A percentile compares a stretch with the other conserved stretches of the same genome.
Evolutionary conservation across 2,329 filamentous ascomycete genomes (phyloP).

Genomic region (Aspergillus hiratsukae): DNA sequence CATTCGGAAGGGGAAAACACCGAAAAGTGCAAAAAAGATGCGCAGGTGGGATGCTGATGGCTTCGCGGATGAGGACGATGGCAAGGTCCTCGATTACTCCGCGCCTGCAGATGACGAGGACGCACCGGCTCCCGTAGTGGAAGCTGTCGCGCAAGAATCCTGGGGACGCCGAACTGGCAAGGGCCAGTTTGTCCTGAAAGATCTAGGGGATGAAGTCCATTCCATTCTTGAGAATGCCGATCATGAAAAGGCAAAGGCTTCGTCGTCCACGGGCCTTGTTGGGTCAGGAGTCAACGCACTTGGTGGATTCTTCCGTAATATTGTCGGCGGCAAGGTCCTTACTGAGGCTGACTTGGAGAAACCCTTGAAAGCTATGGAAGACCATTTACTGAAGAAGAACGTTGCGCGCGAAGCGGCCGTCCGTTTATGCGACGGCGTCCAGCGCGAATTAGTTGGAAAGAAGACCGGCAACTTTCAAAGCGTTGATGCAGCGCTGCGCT

Average conservation of each 20-base stretch:
- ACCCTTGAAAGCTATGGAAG: slow-evolving; percentile 92
- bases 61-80: slow-evolving; percentile 75
- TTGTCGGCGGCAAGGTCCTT: slow-evolving; percentile 89
- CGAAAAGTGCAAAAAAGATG: slow-evolving; percentile 68
- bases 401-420: slow-evolving; percentile 91
- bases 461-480: slow-evolving; percentile 91
- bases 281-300: slow-evolving; percentile 77
- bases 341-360: slow-evolving; percentile 86
- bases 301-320: slow-evolving; percentile 84
- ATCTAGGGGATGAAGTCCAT: slow-evolving; percentile 89
- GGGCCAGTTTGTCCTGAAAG: slow-evolving; percentile 90
- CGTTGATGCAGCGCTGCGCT: slow-evolving; percentile 75
- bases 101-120: slow-evolving; percentile 55
- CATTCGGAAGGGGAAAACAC: slow-evolving; percentile 53
- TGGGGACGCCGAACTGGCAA: slow-evolving; percentile 83
- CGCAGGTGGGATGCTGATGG: slow-evolving; percentile 92
- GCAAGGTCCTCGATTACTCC: slow-evolving; percentile 87
- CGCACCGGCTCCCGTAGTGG: slow-evolving; percentile 55
- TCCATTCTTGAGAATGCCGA: slow-evolving; percentile 81
- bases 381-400: slow-evolving; percentile 91
- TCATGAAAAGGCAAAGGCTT: slow-evolving; percentile 51
- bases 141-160: slow-evolving; percentile 69
- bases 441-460: slow-evolving; percentile 81
- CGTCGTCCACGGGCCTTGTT: slow-evolving; percentile 60
- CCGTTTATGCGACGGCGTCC: slow-evolving; percentile 84